These are phyloP conservation scores for Gautieria morchelliformis DNA, from an alignment of 768 basidiomycete genomes.

Conservation along the genomic window DNA sequence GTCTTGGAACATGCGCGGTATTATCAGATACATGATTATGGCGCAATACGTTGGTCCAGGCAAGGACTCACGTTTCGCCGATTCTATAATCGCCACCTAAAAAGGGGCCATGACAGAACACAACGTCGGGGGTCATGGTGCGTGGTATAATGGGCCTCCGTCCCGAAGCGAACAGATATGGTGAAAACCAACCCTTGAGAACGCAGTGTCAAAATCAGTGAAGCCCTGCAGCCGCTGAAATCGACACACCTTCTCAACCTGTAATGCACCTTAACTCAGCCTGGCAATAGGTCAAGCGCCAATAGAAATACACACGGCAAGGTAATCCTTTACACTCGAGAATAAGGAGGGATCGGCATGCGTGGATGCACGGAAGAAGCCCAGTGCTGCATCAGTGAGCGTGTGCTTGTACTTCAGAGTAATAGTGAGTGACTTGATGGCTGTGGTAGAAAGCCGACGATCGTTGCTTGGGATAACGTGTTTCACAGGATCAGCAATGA, in stretches of 20 bases:
- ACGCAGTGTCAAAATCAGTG: not conserved
- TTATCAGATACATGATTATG: not conserved
- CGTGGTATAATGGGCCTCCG: slow-evolving; percentile 52
- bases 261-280: not conserved
- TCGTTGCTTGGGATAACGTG: slow-evolving; percentile 43
- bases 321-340: slow-evolving; percentile 50
- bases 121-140: slow-evolving; percentile 52
- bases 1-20: not conserved
- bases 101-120: slow-evolving; percentile 60
- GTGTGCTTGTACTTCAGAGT: slow-evolving; percentile 53
- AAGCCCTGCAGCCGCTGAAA: not conserved
- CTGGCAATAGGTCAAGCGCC: not conserved
- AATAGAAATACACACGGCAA: slow-evolving; percentile 27
- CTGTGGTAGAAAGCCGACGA: slow-evolving; percentile 44
- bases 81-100: slow-evolving; percentile 51
- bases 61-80: slow-evolving; percentile 33
- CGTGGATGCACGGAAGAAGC: slow-evolving; percentile 51
- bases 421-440: slow-evolving; percentile 45
- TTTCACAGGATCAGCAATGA: slow-evolving; percentile 40
- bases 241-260: not conserved
- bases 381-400: slow-evolving; percentile 47
- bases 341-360: slow-evolving; percentile 56
- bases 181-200: slow-evolving; percentile 59
- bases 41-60: not conserved
- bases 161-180: slow-evolving; percentile 53